Evolutionary conservation across 768 basidiomycete genomes (phyloP), one percentile per base, ranked within the genome.

Genomic region (Leucocoprinus sp.): DNA sequence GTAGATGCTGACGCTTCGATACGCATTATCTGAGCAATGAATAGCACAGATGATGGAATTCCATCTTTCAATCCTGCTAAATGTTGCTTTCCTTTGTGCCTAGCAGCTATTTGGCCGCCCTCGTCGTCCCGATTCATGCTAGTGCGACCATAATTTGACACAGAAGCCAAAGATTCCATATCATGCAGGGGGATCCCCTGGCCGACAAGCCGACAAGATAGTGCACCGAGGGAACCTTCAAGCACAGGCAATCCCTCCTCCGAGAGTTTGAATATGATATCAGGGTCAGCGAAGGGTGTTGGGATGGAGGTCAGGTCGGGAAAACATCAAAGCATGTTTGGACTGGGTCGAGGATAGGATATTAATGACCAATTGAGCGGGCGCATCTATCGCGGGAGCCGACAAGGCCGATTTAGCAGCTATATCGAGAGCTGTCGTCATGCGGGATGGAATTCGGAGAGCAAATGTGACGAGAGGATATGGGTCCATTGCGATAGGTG

Each of bases 401-500:
- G 52, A 34, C 11, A 53, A 43, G 15, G 52, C 18, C 15, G 27
- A 24, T 4, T 52, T 50, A 5, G 42, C 46, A 5, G 56, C 45
- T 1, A 67, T 43, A 43, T 66, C 64, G 21, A 87, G 71, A 0
- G 76, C 66, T 2, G 70, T 64, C 0, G 92, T 91, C 79, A 95
- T 87, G 3, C 91, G 74, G 0, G 92, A 95, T 3, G 93, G 93
- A 14, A 91, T 72, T 26, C 91, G 84, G 15, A 98, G 73, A 14
- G 92, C 84, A 61, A 97, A 98, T 0, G 90, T 76, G 56, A 98
- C 76, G 46, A 96, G 75, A 0, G 93, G 91, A 53, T 80, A 68
- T 1, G 93, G 93, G 53, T 91, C 79, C 71, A 98, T 78, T 2
- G 93, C 80, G 57, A 97, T 80, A 22, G 91, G 92, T 17, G 90